These are phyloP conservation scores for Cercophora sp. DNA, from an alignment of 495 filamentous ascomycete genomes.

Conservation along the genomic window DNA sequence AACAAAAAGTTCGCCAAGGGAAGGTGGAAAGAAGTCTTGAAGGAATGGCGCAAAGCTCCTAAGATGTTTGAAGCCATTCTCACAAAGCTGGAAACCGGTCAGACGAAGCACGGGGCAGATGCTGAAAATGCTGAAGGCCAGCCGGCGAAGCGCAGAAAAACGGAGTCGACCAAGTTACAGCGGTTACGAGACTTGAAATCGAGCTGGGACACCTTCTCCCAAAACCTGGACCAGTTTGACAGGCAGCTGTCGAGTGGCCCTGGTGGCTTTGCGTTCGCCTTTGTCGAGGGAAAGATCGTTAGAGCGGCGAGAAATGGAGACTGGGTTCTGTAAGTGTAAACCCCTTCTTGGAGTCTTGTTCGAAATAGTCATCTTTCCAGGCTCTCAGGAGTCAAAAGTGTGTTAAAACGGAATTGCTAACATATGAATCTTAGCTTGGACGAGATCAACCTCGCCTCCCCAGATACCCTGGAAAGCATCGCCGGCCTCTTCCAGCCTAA, in stretches of 20 bases:
- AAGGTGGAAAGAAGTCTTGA: conserved; percentile 79
- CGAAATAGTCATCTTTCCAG: background rate
- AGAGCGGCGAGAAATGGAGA: conserved; percentile 89
- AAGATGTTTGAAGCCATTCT: conserved; percentile 76
- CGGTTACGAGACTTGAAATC: conserved; percentile 54
- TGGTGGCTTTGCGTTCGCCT: conserved; percentile 86
- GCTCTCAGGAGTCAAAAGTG: background rate
- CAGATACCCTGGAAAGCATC: conserved; percentile 91
- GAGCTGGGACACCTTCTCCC: conserved; percentile 76
- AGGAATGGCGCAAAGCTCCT: conserved; percentile 83
- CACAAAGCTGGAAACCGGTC: conserved; percentile 38
- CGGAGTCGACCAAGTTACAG: conserved; percentile 62
- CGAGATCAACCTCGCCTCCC: conserved; percentile 93
- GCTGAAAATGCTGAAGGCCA: conserved; percentile 51
- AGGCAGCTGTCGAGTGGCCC: conserved; percentile 72
- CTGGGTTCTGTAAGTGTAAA: conserved; percentile 71
- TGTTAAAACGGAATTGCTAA: too few species aligned
- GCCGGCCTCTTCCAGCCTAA: conserved; percentile 74
- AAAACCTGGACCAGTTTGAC: conserved; percentile 74
- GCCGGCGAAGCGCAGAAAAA: conserved; percentile 75
- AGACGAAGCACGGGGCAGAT: conserved; percentile 10
- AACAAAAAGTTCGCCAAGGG: conserved; percentile 72
- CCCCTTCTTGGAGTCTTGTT: background rate
- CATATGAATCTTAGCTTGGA: conserved; percentile 41
- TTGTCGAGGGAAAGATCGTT: conserved; percentile 92